Conservation (phyloP, 1,284 basidiomycete genomes). For the Cryptococcus sp. region DNA sequence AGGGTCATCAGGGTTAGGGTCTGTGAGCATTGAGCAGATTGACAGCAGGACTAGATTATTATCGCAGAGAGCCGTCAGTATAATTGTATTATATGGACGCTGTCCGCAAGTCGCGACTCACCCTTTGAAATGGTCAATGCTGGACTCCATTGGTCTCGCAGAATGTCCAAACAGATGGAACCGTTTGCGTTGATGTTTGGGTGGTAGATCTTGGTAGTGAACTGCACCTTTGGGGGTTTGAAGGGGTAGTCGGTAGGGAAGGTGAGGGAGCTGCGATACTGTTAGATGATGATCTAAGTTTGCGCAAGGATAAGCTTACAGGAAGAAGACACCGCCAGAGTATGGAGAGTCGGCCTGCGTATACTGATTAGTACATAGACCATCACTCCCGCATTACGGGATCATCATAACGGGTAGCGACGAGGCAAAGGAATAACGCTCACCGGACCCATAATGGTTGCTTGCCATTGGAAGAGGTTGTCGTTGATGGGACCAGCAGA, state of each 20-base stretch:
- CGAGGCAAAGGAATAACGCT: conserved; percentile 46
- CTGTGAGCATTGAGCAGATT: conserved; percentile 95
- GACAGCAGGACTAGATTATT: conserved; percentile 72
- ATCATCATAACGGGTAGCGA: no score
- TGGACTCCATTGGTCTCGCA: conserved; percentile 97
- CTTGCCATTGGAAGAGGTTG: conserved; percentile 98
- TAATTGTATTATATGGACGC: no score
- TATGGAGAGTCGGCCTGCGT: conserved; percentile 87
- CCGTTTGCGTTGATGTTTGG: conserved; percentile 69
- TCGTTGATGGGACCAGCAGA: conserved; percentile 93
- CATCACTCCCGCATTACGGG: no score
- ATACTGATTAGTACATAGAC: no score
- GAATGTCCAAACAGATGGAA: conserved; percentile 96
- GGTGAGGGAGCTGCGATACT: conserved; percentile 3
- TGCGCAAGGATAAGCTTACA: conserved; percentile 59
- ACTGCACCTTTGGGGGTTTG: conserved; percentile 99
- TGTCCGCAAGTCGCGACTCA: conserved; percentile 51
- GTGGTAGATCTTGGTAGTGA: conserved; percentile 81
- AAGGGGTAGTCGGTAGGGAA: conserved; percentile 83
- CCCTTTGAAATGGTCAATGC: conserved; percentile 99
- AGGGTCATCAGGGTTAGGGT: conserved; percentile 96
- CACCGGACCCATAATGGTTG: conserved; percentile 96
- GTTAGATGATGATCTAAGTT: conserved; percentile 10
- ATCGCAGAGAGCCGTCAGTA: neutral
- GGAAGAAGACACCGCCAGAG: conserved; percentile 94